Conservation (phyloP, 2,329 filamentous ascomycete species). For the Acephala macrosclerotiorum region DNA sequence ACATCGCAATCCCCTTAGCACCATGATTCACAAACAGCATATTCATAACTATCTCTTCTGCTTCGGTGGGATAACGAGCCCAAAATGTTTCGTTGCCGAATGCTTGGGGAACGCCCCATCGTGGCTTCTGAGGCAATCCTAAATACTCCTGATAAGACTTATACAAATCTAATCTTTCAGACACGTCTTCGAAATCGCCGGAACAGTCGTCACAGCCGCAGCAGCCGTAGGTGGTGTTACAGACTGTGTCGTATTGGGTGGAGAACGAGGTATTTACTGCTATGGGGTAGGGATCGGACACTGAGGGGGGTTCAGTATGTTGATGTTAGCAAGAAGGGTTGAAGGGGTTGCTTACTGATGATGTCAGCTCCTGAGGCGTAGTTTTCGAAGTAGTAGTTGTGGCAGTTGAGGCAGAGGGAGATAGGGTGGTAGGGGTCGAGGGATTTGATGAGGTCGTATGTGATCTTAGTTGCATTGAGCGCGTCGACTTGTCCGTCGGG, state of each 20-base stretch:
- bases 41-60: slow-evolving; percentile 55
- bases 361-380: slow-evolving; percentile 58
- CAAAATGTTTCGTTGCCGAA: slow-evolving; percentile 57
- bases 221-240: slow-evolving; percentile 56
- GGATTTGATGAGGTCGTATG: slow-evolving; percentile 51
- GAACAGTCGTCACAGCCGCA: slow-evolving; percentile 59
- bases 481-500: slow-evolving; percentile 49
- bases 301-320: no score
- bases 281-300: slow-evolving; percentile 57
- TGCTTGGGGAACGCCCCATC: slow-evolving; percentile 58
- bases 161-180: slow-evolving; percentile 50
- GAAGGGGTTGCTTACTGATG: no score
- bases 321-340: no score
- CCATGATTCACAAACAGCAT: slow-evolving; percentile 55
- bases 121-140: slow-evolving; percentile 46
- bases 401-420: slow-evolving; percentile 57
- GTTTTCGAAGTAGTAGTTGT: slow-evolving; percentile 56
- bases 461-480: slow-evolving; percentile 50
- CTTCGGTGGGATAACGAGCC: slow-evolving; percentile 51
- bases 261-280: slow-evolving; percentile 54
- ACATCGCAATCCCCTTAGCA: slow-evolving; percentile 53
- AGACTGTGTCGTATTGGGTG: slow-evolving; percentile 51
- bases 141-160: slow-evolving; percentile 49
- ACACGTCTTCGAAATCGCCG: slow-evolving; percentile 40
- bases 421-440: slow-evolving; percentile 59